Evolutionary conservation across 2,329 filamentous ascomycete genomes (phyloP), one percentile per base, ranked within the genome.

Genomic region (Colletotrichum chrysophilum): DNA sequence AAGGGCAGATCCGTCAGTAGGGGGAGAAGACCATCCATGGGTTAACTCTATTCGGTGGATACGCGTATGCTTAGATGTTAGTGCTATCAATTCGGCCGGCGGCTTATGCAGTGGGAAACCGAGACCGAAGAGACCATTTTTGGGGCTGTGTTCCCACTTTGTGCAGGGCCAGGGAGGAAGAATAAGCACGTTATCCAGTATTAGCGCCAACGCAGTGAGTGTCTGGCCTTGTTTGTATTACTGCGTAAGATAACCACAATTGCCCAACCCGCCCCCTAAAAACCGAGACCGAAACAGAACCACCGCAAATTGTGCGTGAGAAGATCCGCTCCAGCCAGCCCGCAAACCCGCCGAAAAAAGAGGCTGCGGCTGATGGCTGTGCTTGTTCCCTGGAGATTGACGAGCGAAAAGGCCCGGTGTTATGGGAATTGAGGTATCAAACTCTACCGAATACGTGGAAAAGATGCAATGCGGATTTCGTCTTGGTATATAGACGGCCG

Each of bases 231-330:
- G 16, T 48, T 52, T 21, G 18, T 52, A 7, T 21, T 52, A 21
- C 43, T 21, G 43, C 43, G n/a, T 21, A 21, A 52, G 43, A 52
- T 52, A 52, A 52, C 43, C n/a, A 52, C n/a, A 4, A 18, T 58
- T 58, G 55, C 58, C 28, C 28, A 28, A 66, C 3, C 14, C 26
- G 1, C 34, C 18, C 34, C 43, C 43, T 21, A 13, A 66, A 36
- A 74, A 60, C 58, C 71, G 71, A 74, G 66, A 74, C 71, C 66
- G 71, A 74, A 52, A 34, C 14, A 34, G 26, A 28, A n/a, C 18
- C 26, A 32, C 26, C 5, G 58, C 16, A n/a, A 61, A 32, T n/a
- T 13, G 26, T 34, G 26, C 58, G 18, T n/a, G 28, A 18, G 16
- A 32, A 8, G 6, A 24, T 26, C 30, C 16, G 38, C 14, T 61